Evolutionary conservation across 2,329 filamentous ascomycete species (phyloP), one percentile per base, ranked within the genome.

Genomic region (Ophiostoma piceae): DNA sequence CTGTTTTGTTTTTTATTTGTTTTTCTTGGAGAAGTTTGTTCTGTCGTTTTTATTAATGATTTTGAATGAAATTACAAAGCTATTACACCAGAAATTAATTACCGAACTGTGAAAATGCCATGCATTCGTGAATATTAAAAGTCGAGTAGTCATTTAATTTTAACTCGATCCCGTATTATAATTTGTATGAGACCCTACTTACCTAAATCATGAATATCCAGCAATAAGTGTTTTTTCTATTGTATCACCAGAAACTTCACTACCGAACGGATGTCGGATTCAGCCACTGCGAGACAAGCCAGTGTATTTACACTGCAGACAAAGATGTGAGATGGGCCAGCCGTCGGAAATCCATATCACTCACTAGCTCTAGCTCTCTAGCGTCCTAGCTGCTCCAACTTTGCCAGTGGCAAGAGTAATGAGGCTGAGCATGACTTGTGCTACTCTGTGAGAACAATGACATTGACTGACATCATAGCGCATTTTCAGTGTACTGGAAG

Each of bases 261-360:
- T 19, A n/a, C 47, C n/a, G 4, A 51, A 51, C 47, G 47, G 47
- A 51, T 51, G 47, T 51, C 47, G 47, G 47, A 22, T 16, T n/a
- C 47, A 19, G 47, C 6, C 47, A 51, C 47, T n/a, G 47, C 47
- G 47, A 51, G 47, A 51, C 47, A 51, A 51, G 47, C 7, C 16
- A n/a, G 47, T 51, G n/a, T 51, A 51, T 51, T 51, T 51, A 51
- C 47, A 51, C 47, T 51, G 19, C 16, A 51, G 47, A 51, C 47
- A 51, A 51, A 51, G 47, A 51, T 16, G 47, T 51, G 47, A 16
- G 39, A 51, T 35, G 35, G 35, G 35, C 8, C 7, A n/a, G n/a
- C 47, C 39, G 39, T 12, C 39, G 12, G 39, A 41, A 4, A 41
- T 41, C 39, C 11, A 3, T 41, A 41, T 5, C 9, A 41, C 39